Evolutionary conservation across 352 stramenopile species (phyloP).

Genomic region (Phytophthora aleatoria): DNA sequence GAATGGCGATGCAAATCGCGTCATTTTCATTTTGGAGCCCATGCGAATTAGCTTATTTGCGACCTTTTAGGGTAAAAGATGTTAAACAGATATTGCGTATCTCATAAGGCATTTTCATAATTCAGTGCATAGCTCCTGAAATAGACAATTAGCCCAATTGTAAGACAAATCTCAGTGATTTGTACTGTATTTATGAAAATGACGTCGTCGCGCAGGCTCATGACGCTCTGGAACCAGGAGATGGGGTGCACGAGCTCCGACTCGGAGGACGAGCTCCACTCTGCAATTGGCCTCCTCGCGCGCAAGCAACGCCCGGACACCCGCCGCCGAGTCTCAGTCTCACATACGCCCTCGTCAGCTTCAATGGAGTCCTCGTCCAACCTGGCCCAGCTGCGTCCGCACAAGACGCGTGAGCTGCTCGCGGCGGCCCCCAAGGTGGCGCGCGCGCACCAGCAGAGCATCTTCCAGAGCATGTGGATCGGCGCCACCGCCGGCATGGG

Average conservation of each 20-base stretch:
- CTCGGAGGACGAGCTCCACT: constrained; percentile 26
- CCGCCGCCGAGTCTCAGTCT: not conserved
- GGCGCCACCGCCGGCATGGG: constrained; percentile 79
- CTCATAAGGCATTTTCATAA: not conserved
- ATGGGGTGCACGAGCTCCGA: constrained; percentile 16
- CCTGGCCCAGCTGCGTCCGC: constrained; percentile 32
- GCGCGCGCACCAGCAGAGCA: constrained; percentile 46
- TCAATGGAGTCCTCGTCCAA: constrained; percentile 32
- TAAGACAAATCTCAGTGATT: no score
- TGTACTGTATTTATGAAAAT: not conserved
- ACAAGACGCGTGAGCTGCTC: constrained; percentile 45
- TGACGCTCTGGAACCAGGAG: constrained; percentile 22
- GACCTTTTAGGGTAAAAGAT: constrained; percentile 12
- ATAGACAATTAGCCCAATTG: no score
- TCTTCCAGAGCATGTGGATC: constrained; percentile 85
- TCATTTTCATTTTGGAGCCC: not conserved
- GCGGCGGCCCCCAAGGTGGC: constrained; percentile 28
- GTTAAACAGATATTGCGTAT: constrained; percentile 27
- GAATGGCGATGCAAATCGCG: constrained; percentile 28
- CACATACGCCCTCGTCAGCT: not conserved
- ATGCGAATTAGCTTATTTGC: constrained; percentile 5
- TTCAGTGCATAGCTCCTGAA: not conserved
- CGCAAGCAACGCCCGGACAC: constrained; percentile 16
- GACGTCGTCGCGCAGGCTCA: constrained; percentile 19
- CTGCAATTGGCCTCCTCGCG: constrained; percentile 27